A percentile compares a stretch with the other conserved stretches of the same genome.
Conservation (phyloP, 2,329 filamentous ascomycete species). For the Colletotrichum tropicale region DNA sequence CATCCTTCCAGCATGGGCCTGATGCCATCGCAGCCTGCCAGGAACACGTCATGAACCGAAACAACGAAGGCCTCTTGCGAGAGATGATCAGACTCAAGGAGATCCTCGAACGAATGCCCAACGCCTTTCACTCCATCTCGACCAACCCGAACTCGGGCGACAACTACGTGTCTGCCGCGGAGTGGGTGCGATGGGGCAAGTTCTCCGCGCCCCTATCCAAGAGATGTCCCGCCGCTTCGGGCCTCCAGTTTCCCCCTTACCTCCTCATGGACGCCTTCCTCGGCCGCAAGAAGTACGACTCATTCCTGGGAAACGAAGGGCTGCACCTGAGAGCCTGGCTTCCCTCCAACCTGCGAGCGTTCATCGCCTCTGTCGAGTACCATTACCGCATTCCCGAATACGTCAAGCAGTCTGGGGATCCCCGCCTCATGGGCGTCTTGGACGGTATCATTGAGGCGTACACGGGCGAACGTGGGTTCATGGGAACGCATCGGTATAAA, state of each 20-base stretch:
- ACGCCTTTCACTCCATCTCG: conserved; percentile 59
- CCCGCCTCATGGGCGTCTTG: conserved; percentile 54
- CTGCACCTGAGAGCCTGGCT: conserved; percentile 58
- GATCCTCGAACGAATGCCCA: conserved; percentile 57
- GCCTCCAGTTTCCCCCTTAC: conserved; percentile 56
- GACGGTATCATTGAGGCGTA: conserved; percentile 62
- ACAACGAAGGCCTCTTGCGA: conserved; percentile 53
- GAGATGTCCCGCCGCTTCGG: conserved; percentile 54
- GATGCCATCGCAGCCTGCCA: conserved; percentile 58
- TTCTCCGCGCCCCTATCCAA: conserved; percentile 56
- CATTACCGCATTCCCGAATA: conserved; percentile 59
- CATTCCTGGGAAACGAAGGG: conserved; percentile 56
- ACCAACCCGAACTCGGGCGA: conserved; percentile 56
- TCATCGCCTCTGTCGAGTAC: conserved; percentile 59
- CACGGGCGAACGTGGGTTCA: conserved; percentile 58
- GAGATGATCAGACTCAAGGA: conserved; percentile 57
- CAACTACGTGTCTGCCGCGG: conserved; percentile 51
- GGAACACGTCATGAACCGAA: conserved; percentile 57
- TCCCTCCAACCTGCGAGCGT: conserved; percentile 57
- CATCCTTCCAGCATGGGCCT: conserved; percentile 55
- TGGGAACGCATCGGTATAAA: conserved; percentile 62
- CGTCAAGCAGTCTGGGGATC: conserved; percentile 53
- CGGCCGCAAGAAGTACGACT: conserved; percentile 53
- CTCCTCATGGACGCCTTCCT: conserved; percentile 61
- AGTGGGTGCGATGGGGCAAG: conserved; percentile 56